Evolutionary conservation across 352 stramenopile species (phyloP).

Genomic region (Phytophthora pinifolia): DNA sequence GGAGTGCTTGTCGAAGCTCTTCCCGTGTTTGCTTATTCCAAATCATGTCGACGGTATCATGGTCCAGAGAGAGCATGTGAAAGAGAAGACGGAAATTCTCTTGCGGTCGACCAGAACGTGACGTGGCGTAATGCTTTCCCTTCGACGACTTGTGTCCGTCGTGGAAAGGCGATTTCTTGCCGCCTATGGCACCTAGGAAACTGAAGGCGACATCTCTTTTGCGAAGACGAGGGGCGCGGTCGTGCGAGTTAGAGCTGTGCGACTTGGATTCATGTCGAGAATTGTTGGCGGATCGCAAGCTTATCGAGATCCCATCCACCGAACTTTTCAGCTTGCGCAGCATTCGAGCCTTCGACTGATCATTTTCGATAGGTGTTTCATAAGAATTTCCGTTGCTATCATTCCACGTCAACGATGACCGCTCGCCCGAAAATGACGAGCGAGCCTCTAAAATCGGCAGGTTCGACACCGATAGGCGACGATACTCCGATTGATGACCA

Average conservation of each 20-base stretch:
- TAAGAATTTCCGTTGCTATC: slow-evolving; percentile 42
- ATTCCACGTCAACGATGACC: slow-evolving; percentile 33
- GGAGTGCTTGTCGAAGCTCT: slow-evolving; percentile 87
- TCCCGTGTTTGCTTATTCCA: slow-evolving; percentile 92
- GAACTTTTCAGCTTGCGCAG: slow-evolving; percentile 65
- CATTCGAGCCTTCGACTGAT: slow-evolving; percentile 64
- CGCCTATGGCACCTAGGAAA: slow-evolving; percentile 34
- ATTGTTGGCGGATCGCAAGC: slow-evolving; percentile 13
- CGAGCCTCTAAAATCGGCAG: slow-evolving; percentile 34
- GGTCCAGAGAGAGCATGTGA: slow-evolving; percentile 91
- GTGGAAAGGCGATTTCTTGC: slow-evolving; percentile 21
- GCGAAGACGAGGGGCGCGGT: slow-evolving; percentile 34
- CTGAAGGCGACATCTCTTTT: slow-evolving; percentile 73
- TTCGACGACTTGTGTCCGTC: slow-evolving; percentile 21
- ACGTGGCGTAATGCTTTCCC: slow-evolving; percentile 16
- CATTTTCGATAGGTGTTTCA: slow-evolving; percentile 55
- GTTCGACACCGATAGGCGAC: slow-evolving; percentile 33
- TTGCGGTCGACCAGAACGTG: slow-evolving; percentile 30
- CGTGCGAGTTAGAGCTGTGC: slow-evolving; percentile 15
- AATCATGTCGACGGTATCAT: slow-evolving; percentile 91
- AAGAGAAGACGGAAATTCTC: slow-evolving; percentile 97
- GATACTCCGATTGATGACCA: slow-evolving; percentile 13
- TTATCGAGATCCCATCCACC: slow-evolving; percentile 18
- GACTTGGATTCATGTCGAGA: slow-evolving; percentile 14
- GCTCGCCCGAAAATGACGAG: slow-evolving; percentile 37